Conservation (phyloP, 176 grass and related monocot species). For the Bonia amplexicaulis region DNA sequence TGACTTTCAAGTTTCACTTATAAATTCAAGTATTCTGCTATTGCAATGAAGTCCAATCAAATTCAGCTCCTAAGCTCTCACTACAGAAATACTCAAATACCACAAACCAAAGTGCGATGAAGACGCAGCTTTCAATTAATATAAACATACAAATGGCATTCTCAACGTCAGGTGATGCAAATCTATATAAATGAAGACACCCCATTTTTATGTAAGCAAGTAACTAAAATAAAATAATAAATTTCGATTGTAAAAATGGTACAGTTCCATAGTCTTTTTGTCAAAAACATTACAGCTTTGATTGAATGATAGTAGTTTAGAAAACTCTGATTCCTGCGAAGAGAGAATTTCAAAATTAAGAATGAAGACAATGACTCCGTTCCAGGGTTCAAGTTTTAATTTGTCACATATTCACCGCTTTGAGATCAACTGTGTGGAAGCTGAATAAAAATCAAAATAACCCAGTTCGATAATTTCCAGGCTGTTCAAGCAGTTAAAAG, state of each 20-base stretch:
- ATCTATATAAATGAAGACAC: background rate
- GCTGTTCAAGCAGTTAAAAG: background rate
- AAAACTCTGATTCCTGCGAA: background rate
- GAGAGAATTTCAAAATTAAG: background rate
- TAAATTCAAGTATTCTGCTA: background rate
- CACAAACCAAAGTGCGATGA: background rate
- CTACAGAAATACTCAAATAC: background rate
- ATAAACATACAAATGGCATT: background rate
- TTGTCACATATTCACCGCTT: too few relatives aligned
- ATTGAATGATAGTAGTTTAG: background rate
- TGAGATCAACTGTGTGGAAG: background rate
- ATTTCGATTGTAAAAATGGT: background rate
- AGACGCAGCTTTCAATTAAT: background rate
- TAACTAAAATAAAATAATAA: background rate
- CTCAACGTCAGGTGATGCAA: background rate
- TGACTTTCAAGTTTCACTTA: background rate
- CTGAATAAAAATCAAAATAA: background rate
- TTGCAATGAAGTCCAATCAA: background rate
- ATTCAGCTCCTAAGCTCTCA: background rate
- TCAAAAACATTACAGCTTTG: background rate
- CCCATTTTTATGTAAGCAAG: background rate
- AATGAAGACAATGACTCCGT: too few relatives aligned
- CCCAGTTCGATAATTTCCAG: background rate
- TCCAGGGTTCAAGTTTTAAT: too few relatives aligned
- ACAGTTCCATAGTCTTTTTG: too few relatives aligned